Evolutionary conservation across 2,329 filamentous ascomycete species (phyloP).

Genomic region (Colletotrichum musicola): DNA sequence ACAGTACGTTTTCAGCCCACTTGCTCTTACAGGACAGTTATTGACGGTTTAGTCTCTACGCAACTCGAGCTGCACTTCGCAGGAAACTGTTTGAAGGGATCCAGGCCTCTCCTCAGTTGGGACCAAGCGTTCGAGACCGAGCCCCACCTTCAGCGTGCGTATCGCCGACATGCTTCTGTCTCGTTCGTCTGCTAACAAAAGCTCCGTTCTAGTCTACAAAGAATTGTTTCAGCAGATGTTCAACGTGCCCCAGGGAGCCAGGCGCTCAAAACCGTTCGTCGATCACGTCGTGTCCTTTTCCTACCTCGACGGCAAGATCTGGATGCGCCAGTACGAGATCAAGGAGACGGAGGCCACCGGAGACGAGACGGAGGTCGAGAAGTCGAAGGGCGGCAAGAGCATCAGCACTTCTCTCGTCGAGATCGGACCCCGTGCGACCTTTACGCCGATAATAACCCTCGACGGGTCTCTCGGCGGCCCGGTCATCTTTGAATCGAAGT

Average conservation of each 20-base stretch:
- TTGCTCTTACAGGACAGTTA: conserved; percentile 42
- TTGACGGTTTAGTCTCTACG: conserved; percentile 74
- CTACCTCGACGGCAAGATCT: conserved; percentile 91
- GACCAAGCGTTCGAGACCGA: conserved; percentile 87
- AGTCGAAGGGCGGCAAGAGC: conserved; percentile 63
- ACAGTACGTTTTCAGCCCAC: conserved; percentile 59
- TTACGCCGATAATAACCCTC: conserved; percentile 86
- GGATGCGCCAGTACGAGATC: conserved; percentile 96
- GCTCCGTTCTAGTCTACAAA: conserved; percentile 72
- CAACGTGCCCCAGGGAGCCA: conserved; percentile 87
- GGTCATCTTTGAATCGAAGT: conserved; percentile 98
- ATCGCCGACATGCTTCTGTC: background rate
- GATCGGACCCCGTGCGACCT: conserved; percentile 92
- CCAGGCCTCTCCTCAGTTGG: conserved; percentile 86
- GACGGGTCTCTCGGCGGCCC: conserved; percentile 96
- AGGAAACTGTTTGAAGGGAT: conserved; percentile 96
- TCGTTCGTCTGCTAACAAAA: background rate
- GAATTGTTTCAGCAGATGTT: conserved; percentile 93
- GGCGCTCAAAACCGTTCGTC: conserved; percentile 94
- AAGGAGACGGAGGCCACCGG: conserved; percentile 50
- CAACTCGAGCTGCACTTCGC: conserved; percentile 98
- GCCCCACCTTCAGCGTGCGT: conserved; percentile 73
- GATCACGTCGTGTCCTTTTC: conserved; percentile 96
- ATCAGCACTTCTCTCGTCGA: conserved; percentile 89
- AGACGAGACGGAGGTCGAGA: conserved; percentile 46